Conservation (phyloP, 345 rosid genomes). For the Cardiospermum halicacabum region DNA sequence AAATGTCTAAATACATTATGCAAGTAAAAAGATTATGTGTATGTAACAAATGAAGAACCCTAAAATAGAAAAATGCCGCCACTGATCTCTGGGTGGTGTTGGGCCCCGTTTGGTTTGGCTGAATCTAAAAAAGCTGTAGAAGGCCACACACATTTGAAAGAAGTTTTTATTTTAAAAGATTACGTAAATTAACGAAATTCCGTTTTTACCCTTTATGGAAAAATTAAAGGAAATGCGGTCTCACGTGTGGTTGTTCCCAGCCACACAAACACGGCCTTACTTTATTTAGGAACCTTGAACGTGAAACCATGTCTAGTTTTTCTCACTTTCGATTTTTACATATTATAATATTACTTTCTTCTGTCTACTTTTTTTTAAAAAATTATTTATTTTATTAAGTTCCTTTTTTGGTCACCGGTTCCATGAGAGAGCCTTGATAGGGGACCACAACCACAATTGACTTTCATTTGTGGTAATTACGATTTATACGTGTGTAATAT, state of each 20-base stretch:
- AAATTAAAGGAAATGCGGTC: slow-evolving; percentile 11
- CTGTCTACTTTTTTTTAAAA: background rate
- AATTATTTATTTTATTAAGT: background rate
- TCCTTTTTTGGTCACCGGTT: background rate
- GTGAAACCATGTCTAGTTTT: slow-evolving; percentile 2
- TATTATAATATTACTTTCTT: background rate
- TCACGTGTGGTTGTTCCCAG: slow-evolving; percentile 36
- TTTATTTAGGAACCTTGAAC: background rate
- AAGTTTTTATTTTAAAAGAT: background rate
- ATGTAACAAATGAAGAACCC: background rate
- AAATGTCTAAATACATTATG: background rate
- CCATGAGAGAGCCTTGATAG: slow-evolving; percentile 10
- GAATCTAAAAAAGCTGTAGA: background rate
- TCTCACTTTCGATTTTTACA: slow-evolving; percentile 4
- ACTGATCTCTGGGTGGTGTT: background rate
- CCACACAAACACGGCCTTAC: slow-evolving; percentile 27
- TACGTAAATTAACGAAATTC: background rate
- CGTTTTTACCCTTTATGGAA: background rate
- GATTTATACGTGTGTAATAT: no score
- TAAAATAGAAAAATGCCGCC: background rate
- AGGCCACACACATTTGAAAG: background rate
- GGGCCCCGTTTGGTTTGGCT: slow-evolving; percentile 2
- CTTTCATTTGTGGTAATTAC: no score
- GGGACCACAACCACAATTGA: slow-evolving; percentile 23
- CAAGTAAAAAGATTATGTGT: background rate